Conservation (phyloP, 2,329 filamentous ascomycete species). For the Colletotrichum lindemuthianum region DNA sequence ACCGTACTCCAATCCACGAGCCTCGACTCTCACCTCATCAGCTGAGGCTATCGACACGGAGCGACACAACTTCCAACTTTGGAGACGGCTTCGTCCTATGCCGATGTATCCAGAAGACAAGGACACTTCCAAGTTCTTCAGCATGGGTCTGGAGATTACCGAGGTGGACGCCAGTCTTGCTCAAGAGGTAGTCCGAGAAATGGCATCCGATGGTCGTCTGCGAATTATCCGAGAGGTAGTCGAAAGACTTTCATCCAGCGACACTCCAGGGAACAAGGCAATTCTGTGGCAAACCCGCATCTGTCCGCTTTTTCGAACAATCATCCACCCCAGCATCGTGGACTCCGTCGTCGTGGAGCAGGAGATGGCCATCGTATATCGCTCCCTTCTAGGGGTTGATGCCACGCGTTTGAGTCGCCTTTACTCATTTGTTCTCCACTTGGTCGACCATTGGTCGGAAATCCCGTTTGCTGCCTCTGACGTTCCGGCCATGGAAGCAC, state of each 20-base stretch:
- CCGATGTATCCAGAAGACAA: background rate
- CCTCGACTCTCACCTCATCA: background rate
- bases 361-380: constrained; percentile 47
- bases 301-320: constrained; percentile 46
- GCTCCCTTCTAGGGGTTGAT: constrained; percentile 47
- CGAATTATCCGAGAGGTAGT: constrained; percentile 7
- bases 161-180: constrained; percentile 11
- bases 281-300: constrained; percentile 11
- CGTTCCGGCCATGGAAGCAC: constrained; percentile 36
- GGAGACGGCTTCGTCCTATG: constrained; percentile 12
- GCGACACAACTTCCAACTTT: constrained; percentile 2
- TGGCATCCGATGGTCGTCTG: constrained; percentile 9
- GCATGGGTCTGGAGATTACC: constrained; percentile 1
- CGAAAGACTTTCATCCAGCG: background rate
- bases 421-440: constrained; percentile 43
- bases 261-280: background rate
- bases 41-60: background rate
- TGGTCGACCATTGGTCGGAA: constrained; percentile 38
- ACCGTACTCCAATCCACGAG: background rate
- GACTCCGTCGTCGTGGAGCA: constrained; percentile 52
- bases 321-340: constrained; percentile 47
- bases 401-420: constrained; percentile 44
- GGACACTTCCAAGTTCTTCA: constrained; percentile 13
- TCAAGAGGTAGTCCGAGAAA: constrained; percentile 21
- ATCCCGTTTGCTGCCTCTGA: constrained; percentile 18